phyloP scores from a whole-genome alignment of 495 filamentous ascomycete genomes.

The Aspergillus bertholletiae region DNA sequence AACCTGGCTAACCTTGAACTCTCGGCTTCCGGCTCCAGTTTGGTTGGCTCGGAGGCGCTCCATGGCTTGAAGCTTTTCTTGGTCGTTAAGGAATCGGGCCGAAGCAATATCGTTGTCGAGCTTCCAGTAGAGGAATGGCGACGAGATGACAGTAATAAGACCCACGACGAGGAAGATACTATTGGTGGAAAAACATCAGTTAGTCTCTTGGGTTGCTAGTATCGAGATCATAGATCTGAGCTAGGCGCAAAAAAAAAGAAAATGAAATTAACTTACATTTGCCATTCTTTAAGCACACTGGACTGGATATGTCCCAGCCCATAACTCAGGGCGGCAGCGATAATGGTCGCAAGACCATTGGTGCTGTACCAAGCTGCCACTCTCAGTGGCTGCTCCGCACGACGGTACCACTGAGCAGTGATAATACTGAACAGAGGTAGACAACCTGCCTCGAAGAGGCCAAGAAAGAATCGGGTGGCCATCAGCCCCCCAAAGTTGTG shows the following conservation, averaged over 20 bases:
- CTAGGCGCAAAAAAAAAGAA: too few relatives aligned
- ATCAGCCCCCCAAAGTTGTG: slow-evolving; percentile 42
- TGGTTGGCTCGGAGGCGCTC: slow-evolving; percentile 62
- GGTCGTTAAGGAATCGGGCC: slow-evolving; percentile 57
- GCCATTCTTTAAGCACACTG: slow-evolving; percentile 52
- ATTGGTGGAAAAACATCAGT: not conserved
- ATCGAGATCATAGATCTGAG: not conserved
- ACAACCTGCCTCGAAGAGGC: slow-evolving; percentile 53
- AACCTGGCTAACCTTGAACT: slow-evolving; percentile 46
- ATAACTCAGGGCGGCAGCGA: slow-evolving; percentile 44
- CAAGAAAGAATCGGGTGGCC: slow-evolving; percentile 44
- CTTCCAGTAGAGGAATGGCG: slow-evolving; percentile 40
- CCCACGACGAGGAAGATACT: slow-evolving; percentile 47
- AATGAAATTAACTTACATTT: slow-evolving; percentile 45
- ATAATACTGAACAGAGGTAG: slow-evolving; percentile 56
- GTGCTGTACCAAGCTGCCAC: slow-evolving; percentile 49
- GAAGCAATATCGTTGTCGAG: slow-evolving; percentile 47
- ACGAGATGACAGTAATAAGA: slow-evolving; percentile 43
- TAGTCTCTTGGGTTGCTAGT: too few relatives aligned
- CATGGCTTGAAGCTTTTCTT: slow-evolving; percentile 56
- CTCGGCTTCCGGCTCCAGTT: slow-evolving; percentile 49
- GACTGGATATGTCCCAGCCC: slow-evolving; percentile 55
- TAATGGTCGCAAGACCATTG: slow-evolving; percentile 46
- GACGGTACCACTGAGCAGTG: slow-evolving; percentile 47
- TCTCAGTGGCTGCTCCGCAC: slow-evolving; percentile 47